Conservation (phyloP, 176 grass and related monocot species). For the Echinochloa phyllopogon region DNA sequence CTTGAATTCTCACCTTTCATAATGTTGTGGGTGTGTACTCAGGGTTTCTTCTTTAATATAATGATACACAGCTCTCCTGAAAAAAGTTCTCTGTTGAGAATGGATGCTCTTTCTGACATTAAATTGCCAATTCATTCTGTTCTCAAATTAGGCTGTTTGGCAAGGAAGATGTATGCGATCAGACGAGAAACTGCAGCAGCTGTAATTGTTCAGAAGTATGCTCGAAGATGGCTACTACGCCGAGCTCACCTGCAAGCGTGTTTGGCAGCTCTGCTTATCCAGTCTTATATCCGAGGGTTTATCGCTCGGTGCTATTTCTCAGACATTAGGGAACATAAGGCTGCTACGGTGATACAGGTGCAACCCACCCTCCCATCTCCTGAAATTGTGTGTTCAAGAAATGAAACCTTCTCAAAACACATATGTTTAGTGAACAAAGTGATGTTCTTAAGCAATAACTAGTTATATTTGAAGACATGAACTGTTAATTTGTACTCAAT, state of each 20-base stretch:
- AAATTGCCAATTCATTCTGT: slow-evolving; percentile 26
- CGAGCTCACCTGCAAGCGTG: slow-evolving; percentile 55
- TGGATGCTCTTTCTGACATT: not conserved
- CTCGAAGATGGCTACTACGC: slow-evolving; percentile 60
- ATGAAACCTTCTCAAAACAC: slow-evolving; percentile 12
- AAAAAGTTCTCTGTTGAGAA: not conserved
- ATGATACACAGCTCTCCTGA: no score
- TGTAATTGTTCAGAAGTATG: slow-evolving; percentile 83
- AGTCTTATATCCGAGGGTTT: slow-evolving; percentile 74
- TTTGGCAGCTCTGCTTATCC: slow-evolving; percentile 70
- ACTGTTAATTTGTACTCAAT: not conserved
- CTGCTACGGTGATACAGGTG: slow-evolving; percentile 85
- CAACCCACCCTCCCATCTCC: not conserved
- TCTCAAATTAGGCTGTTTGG: slow-evolving; percentile 67
- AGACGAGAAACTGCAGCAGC: slow-evolving; percentile 67
- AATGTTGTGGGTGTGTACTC: no score
- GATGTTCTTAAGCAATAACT: not conserved
- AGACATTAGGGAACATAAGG: slow-evolving; percentile 68
- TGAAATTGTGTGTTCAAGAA: not conserved
- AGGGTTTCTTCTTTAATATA: no score
- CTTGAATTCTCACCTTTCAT: not conserved
- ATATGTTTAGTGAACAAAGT: not conserved
- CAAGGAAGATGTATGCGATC: slow-evolving; percentile 67
- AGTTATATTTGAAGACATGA: not conserved
- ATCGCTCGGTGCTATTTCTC: slow-evolving; percentile 61